Percentiles rank a stretch among this genome's conserved stretches.
phyloP scores from a whole-genome alignment of 192 early-diverging fungal genomes.

The Backusella luteola region DNA sequence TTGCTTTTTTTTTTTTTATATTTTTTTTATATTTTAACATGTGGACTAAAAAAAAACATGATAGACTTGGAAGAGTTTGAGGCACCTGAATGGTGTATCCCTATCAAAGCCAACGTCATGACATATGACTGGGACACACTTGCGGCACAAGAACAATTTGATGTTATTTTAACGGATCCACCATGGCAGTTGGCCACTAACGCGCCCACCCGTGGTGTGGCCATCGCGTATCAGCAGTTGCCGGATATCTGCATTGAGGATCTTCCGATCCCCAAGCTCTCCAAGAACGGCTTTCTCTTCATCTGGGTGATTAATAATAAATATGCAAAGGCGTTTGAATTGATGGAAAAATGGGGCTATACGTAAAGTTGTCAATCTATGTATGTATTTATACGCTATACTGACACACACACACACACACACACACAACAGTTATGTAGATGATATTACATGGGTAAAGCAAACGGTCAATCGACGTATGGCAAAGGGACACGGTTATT shows the following conservation, averaged over 20 bases:
- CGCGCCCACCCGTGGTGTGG: conserved; percentile 88
- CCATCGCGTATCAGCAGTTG: conserved; percentile 94
- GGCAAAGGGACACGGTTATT: conserved; percentile 98
- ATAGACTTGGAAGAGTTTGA: conserved; percentile 77
- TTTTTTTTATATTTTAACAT: too few relatives aligned
- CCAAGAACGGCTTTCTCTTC: conserved; percentile 89
- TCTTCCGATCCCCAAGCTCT: conserved; percentile 83
- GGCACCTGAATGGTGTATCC: conserved; percentile 91
- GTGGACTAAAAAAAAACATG: too few relatives aligned
- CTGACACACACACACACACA: neutral
- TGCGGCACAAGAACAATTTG: conserved; percentile 83
- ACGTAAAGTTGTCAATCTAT: conserved; percentile 41
- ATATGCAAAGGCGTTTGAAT: conserved; percentile 91
- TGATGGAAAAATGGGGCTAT: conserved; percentile 96
- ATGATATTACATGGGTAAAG: conserved; percentile 97
- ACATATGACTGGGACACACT: conserved; percentile 92
- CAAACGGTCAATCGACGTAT: conserved; percentile 94
- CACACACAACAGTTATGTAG: conserved; percentile 62
- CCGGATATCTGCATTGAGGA: conserved; percentile 93
- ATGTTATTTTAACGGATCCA: conserved; percentile 93
- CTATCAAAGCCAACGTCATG: conserved; percentile 94
- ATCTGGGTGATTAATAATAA: conserved; percentile 99
- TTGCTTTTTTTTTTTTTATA: too few relatives aligned
- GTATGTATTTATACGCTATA: neutral
- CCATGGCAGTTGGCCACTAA: conserved; percentile 97